These are phyloP conservation scores for Mucor lusitanicus DNA, from an alignment of 371 early-diverging fungal genomes.

Conservation along the genomic window DNA sequence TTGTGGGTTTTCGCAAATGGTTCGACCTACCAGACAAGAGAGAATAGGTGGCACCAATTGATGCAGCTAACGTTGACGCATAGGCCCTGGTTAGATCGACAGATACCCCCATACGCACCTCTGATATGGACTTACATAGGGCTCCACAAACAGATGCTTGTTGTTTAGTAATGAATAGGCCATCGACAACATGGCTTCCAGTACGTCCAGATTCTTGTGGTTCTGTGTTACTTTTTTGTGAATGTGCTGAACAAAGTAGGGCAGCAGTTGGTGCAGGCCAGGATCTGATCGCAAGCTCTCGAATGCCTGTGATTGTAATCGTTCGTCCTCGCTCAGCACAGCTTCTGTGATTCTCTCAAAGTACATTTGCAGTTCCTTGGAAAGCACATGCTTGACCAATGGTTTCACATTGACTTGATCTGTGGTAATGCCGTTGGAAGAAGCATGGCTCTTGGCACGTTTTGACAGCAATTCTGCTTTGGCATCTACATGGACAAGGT, in stretches of 20 bases:
- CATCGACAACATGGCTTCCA: slow-evolving; percentile 82
- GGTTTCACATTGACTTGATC: slow-evolving; percentile 75
- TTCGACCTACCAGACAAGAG: slow-evolving; percentile 93
- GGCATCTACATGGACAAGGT: slow-evolving; percentile 37
- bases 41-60: slow-evolving; percentile 97
- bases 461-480: slow-evolving; percentile 58
- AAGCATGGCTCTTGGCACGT: slow-evolving; percentile 50
- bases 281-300: slow-evolving; percentile 90
- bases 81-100: too few species aligned
- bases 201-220: slow-evolving; percentile 66
- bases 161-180: slow-evolving; percentile 88
- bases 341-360: slow-evolving; percentile 94
- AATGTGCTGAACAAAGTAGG: slow-evolving; percentile 98
- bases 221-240: slow-evolving; percentile 87
- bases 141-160: slow-evolving; percentile 94
- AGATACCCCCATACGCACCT: too few species aligned
- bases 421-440: slow-evolving; percentile 36
- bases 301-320: slow-evolving; percentile 77
- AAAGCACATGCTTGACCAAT: slow-evolving; percentile 90
- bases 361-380: slow-evolving; percentile 96
- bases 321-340: slow-evolving; percentile 76
- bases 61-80: slow-evolving; percentile 72
- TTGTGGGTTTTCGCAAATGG: slow-evolving; percentile 67
- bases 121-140: slow-evolving; percentile 73
- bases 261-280: slow-evolving; percentile 97